Base-by-base conservation (phyloP, 2,329 filamentous ascomycete genomes). In the Fusarium floridanum region DNA sequence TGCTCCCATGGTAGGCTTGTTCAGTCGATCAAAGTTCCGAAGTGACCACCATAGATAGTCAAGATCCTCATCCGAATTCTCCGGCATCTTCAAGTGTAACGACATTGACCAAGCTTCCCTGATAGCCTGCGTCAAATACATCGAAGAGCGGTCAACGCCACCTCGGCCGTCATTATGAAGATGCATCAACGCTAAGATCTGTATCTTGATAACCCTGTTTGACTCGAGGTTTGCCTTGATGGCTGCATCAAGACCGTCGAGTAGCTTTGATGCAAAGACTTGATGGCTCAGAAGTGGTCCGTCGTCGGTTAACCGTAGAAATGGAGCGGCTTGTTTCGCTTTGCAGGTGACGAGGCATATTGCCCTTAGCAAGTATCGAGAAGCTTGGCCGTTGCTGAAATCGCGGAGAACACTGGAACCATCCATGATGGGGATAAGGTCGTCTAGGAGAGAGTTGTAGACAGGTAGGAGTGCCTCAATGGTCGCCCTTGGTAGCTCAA, bases 341-440 rank as follows among this genome's bases (percentile, higher is more conserved):
- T 80, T 80, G 62, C 77, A 80, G 6, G 67, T 55, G 16, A 77
- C 70, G 6, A 80, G 77, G 34, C 76, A 79, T 3, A 78, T 70
- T n/a, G 75, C 77, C 4, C 68, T 68, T 2, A 79, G 64, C 0
- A 79, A 62, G 29, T 73, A 77, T 0, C 20, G 36, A 10, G 78
- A 79, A 14, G 72, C 55, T 7, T 73, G 55, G 2, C 75, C 76
- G 17, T 71, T 71, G 50, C 68, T 71, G 32, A 65, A 53, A 55
- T 71, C 61, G 11, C 68, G 66, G n/a, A 71, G 59, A 1, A 71
- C 36, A n/a, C 36, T 61, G 14, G 61, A 32, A 3, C 45, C 66
- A 12, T 71, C 68, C 36, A 71, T 67, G 24, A 71, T 24, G 2
- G 68, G 68, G 4, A 71, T 68, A 1, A 71, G 50, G n/a, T 71